Evolutionary conservation across 352 stramenopile species (phyloP), one percentile per base, ranked within the genome.

Genomic region (Pythium biforme): DNA sequence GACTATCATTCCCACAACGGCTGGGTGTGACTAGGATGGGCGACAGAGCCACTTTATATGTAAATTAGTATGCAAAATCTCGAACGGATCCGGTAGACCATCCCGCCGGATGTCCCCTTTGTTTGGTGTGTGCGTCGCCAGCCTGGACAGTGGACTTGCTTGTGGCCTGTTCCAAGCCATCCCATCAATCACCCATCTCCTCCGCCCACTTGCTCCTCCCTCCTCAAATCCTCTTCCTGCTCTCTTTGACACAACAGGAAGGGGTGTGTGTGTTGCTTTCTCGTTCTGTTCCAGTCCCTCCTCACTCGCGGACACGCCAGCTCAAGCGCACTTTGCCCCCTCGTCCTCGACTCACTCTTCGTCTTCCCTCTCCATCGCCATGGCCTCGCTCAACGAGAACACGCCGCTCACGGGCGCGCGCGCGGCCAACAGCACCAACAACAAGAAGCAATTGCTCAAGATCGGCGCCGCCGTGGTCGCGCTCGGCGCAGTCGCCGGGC

Each of bases 381-480:
- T 68, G 60, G 23, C 55, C 6, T 56, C 59, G 51, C 50, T 60
- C 27, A 62, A 58, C 37, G 58, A 65, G 58, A 52, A 26, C 50
- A 59, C 58, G 40, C 58, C 58, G 49, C 40, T 65, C 47, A 65
- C 48, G 14, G 58, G 49, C 27, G 49, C 17, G 22, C 58, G 49
- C 58, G 15, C 49, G 5, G 27, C 23, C 26, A 59, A 23, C 29
- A 23, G 48, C 57, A 22, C 34, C 34, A 58, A 37, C 59, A 59
- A 56, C 61, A 68, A 63, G 50, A 60, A 59, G 37, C 53, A n/a
- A 14, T 31, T 66, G 41, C 41, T 37, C 59, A 66, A 66, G 59
- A 52, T 66, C 29, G 59, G 51, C 41, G 41, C 39, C 3, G 49
- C 34, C 17, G 49, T 59, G 19, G 40, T 59, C 29, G 59, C 59